Evolutionary conservation across 805 yeast genomes (phyloP).

Genomic region (Kazachstania kunashirensis): DNA sequence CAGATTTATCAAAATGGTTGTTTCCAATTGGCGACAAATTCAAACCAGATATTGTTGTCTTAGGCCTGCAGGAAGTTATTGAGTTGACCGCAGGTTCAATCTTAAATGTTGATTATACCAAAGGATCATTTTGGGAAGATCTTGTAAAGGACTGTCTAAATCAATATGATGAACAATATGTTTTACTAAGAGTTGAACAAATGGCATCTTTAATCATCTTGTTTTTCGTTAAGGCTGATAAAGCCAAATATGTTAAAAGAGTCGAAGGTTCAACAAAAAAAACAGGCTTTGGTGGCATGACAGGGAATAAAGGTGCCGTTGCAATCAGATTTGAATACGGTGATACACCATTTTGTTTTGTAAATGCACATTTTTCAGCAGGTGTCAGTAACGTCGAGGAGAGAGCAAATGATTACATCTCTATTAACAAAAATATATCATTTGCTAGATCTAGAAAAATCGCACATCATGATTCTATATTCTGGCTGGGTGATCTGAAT

Average conservation of each 20-base stretch:
- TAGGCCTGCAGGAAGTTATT: conserved; percentile 90
- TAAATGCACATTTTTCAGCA: conserved; percentile 91
- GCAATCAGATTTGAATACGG: conserved; percentile 83
- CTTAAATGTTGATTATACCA: conserved; percentile 68
- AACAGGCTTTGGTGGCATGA: conserved; percentile 93
- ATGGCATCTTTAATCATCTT: conserved; percentile 63
- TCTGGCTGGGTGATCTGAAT: conserved; percentile 95
- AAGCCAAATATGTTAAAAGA: conserved; percentile 47
- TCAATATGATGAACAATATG: conserved; percentile 41
- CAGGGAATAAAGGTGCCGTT: conserved; percentile 95
- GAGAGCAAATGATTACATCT: conserved; percentile 71
- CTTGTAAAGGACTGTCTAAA: conserved; percentile 58
- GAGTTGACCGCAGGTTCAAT: conserved; percentile 88
- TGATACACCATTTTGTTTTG: conserved; percentile 66
- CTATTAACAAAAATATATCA: conserved; percentile 63
- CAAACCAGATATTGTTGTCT: conserved; percentile 68
- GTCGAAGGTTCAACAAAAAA: conserved; percentile 88
- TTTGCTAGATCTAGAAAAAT: conserved; percentile 71
- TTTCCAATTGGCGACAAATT: conserved; percentile 55
- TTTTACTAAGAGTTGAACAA: conserved; percentile 61
- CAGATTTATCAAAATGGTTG: conserved; percentile 65
- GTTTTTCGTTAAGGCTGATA: conserved; percentile 47
- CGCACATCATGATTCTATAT: conserved; percentile 71
- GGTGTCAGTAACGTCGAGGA: conserved; percentile 76
- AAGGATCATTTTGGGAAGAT: conserved; percentile 69